Evolutionary conservation across 345 rosid genomes (phyloP).

Genomic region (Excoecaria agallocha): DNA sequence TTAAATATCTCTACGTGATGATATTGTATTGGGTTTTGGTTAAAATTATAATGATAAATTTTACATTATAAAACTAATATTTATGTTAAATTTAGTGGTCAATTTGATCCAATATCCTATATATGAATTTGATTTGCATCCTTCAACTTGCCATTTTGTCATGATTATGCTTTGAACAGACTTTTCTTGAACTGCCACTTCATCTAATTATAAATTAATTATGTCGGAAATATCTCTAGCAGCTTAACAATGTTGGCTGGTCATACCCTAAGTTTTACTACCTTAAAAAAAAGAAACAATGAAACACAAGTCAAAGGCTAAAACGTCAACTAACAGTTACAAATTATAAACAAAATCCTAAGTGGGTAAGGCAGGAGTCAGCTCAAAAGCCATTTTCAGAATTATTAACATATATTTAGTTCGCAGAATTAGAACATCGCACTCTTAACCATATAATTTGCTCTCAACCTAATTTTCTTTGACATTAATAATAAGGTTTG

Average conservation of each 20-base stretch:
- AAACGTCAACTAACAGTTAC: slow-evolving; percentile 4
- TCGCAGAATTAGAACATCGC: slow-evolving; percentile 20
- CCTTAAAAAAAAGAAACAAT: neutral
- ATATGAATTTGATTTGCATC: neutral
- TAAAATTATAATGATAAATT: no score
- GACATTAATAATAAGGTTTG: slow-evolving; percentile 20
- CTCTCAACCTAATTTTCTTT: slow-evolving; percentile 39
- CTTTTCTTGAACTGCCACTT: slow-evolving; percentile 6
- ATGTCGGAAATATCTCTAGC: neutral
- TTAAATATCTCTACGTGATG: no score
- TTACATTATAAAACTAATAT: no score
- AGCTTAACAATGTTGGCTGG: slow-evolving; percentile 2
- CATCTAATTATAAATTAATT: neutral
- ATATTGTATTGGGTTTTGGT: no score
- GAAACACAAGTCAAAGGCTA: neutral
- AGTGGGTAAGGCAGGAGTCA: slow-evolving; percentile 30
- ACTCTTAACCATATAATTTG: slow-evolving; percentile 9
- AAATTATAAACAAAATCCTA: slow-evolving; percentile 2
- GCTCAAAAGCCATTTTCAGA: slow-evolving; percentile 21
- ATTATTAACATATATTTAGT: slow-evolving; percentile 15
- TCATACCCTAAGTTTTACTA: slow-evolving; percentile 19
- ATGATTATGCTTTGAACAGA: neutral
- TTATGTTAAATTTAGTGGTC: no score
- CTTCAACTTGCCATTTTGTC: neutral
- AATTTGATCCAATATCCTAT: no score